These are phyloP conservation scores for Phytophthora tentaculata DNA, from an alignment of 352 stramenopile genomes.

Conservation along the genomic window DNA sequence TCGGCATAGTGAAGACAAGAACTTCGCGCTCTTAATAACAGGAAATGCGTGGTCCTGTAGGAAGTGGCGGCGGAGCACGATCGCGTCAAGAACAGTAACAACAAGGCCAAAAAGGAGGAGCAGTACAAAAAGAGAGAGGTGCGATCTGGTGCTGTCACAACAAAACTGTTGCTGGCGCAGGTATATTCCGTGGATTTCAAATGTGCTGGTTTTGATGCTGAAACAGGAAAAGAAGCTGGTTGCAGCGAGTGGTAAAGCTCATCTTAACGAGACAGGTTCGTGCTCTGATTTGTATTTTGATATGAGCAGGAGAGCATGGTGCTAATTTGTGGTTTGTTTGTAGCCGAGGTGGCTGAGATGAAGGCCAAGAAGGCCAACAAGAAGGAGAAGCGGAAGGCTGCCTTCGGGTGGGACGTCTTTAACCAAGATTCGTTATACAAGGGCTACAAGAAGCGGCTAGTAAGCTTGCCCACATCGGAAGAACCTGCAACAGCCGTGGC, in stretches of 20 bases:
- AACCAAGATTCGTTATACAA: slow-evolving; percentile 88
- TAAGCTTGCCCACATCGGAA: slow-evolving; percentile 53
- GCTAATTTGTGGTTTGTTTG: slow-evolving; percentile 2
- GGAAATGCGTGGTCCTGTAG: slow-evolving; percentile 27
- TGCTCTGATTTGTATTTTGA: neutral
- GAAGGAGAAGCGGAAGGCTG: slow-evolving; percentile 83
- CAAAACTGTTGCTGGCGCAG: neutral
- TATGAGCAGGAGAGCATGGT: neutral
- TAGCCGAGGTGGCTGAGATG: slow-evolving; percentile 56
- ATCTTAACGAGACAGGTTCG: slow-evolving; percentile 74
- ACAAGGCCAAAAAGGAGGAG: slow-evolving; percentile 67
- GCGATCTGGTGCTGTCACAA: neutral
- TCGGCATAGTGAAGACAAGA: neutral
- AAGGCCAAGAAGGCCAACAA: slow-evolving; percentile 74
- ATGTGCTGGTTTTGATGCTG: neutral
- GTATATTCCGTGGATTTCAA: slow-evolving; percentile 1
- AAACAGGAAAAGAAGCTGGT: slow-evolving; percentile 62
- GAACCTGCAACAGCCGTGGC: slow-evolving; percentile 9
- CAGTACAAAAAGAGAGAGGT: slow-evolving; percentile 64
- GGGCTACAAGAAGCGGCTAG: slow-evolving; percentile 85
- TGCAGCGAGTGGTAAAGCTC: slow-evolving; percentile 47
- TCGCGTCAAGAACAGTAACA: slow-evolving; percentile 68
- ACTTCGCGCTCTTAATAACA: neutral
- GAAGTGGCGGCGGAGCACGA: slow-evolving; percentile 79
- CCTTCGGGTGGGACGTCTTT: slow-evolving; percentile 87